Evolutionary conservation across 768 basidiomycete species (phyloP), one percentile per base, ranked within the genome.

Genomic region (Hydnum rufescens): DNA sequence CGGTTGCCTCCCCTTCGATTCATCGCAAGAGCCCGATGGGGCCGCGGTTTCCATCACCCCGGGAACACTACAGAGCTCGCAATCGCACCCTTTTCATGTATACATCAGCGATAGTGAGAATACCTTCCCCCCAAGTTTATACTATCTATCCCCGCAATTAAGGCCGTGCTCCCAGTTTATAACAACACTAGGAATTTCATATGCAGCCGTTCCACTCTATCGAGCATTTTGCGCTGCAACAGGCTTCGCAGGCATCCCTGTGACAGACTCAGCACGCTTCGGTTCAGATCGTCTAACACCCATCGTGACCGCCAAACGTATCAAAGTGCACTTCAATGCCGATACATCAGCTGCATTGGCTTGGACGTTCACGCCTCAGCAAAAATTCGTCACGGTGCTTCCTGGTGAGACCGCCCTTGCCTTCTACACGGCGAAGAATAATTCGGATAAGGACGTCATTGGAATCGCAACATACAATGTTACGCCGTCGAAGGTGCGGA

Each of bases 391-490:
- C 30, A 79, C 72, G 29, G 92, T 97, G 3, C 70, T 95, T 32
- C 95, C 89, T 0, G 95, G 95, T 6, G 95, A 99, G 70, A 89
- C 90, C 2, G 87, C 85, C 54, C 67, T 99, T 55, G 95, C 95
- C 5, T 99, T 99, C 64, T 99, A 97, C 65, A 87, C 74, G 47
- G 93, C 93, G 4, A 86, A 74, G 67, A 99, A 99, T 60, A 74
- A 70, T 47, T 80, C 84, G 5, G 68, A 77, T 47, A 71, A 82
- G 58, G 95, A 97, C 62, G 76, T 99, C 51, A 92, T 99, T 60
- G 95, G 95, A 1, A 97, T 99, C 64, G 93, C 92, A 31, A 97
- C 95, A 3, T 99, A 99, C 64, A 99, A 97, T 65, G 93, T 96
- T 56, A 93, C 92, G 0, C 95, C 95, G n/a, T 86, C 88, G 62